Evolutionary conservation across 1,284 basidiomycete genomes (phyloP), one percentile per base, ranked within the genome.

Genomic region (Farysia itapuensis): DNA sequence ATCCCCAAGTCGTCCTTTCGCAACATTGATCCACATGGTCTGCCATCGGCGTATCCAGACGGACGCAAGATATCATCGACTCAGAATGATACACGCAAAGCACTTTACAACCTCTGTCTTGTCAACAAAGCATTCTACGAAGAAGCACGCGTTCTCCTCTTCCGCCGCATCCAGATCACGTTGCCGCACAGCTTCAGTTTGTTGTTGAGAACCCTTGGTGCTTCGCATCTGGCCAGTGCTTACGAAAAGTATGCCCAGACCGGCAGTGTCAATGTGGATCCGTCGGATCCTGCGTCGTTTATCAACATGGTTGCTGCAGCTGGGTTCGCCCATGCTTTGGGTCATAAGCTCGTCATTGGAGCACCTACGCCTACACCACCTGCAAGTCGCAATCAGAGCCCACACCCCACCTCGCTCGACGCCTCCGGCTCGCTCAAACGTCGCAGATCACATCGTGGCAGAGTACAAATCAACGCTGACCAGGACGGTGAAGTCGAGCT

Each of bases 151-250:
- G 70, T 71, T 7, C 58, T 76, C 9, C 48, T 76, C 15, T 74
- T 70, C 43, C 39, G 74, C 12, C 49, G 72, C 19, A 57, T 76
- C 23, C 72, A 74, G 35, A 70, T 76, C 45, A 74, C 67, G 3
- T 45, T 75, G 2, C 74, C 74, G 0, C 68, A 69, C 46, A 63
- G 63, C 39, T 76, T 76, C 52, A 59, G 67, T 31, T 42, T 70
- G 19, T 53, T 76, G 2, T 30, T 76, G 24, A 38, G 68, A 22
- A 61, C 63, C 15, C 54, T 73, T 9, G 68, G 70, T 9, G 68
- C 70, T 0, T 57, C 61, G 13, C 66, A 66, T 19, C 40, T 72
- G 18, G 70, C 68, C 4, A 58, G 52, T 15, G 68, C 68, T 7
- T 72, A 71, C 29, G 70, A 72, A 36, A 52, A 52, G 36, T 58